Evolutionary conservation across 73 alveolate species (phyloP), one percentile per base, ranked within the genome.

Genomic region (Paramecium caudatum): DNA sequence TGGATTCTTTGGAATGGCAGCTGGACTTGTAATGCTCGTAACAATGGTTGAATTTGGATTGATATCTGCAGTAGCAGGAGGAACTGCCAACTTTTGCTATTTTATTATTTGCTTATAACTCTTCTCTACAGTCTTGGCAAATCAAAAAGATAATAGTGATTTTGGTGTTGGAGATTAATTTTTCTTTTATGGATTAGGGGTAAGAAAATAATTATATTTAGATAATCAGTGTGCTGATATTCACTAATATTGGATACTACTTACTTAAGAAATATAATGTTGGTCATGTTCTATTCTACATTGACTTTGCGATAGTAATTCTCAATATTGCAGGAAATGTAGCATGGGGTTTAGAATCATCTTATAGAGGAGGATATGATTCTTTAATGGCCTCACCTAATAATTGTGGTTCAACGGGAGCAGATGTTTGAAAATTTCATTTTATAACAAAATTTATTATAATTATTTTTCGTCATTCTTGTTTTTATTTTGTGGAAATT

Each of bases 41-140:
- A 74, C 88, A 41, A 74, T 74, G 88, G 27, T 43, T 74, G 88
- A 74, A 19, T 74, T 74, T 17, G 88, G 88, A 74, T 74, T 74
- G 21, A 74, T 74, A 1, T 30, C 88, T 21, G 47, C 55, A 17
- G 88, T 45, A 74, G 88, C 88, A 13, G 88, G 62, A 34, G 88
- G 55, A 12, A 41, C 88, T 9, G 88, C 88, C 15, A 74, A 74
- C 32, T 43, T 8, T 74, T 74, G 88, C 43, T 74, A 74, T 45
- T 37, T 45, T 30, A 37, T 74, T 1, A 41, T 74, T 74, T 19
- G 69, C 19, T 45, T 16, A 13, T 5, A 23, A 27, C 46, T 74
- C 12, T 74, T 74, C 21, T 23, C 69, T 7, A 74, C 88, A 15
- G 80, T 55, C 3, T 23, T 55, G 30, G 23, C 80, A 0, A 55